These are phyloP conservation scores for Thermoascus crustaceus DNA, from an alignment of 2,329 filamentous ascomycete genomes.

Conservation along the genomic window DNA sequence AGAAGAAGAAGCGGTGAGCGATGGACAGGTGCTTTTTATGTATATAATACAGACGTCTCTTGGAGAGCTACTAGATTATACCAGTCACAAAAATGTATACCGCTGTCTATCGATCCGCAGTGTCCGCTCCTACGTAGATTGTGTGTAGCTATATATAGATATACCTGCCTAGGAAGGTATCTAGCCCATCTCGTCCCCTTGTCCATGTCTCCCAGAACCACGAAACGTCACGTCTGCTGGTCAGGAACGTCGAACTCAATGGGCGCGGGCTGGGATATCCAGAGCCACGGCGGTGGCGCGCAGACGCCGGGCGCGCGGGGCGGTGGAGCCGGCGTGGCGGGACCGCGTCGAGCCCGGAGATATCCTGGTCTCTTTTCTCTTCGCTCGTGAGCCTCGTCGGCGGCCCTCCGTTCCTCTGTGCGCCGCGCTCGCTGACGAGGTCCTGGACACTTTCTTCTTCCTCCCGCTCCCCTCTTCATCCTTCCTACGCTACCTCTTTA, in stretches of 20 bases:
- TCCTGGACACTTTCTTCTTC: too few species aligned
- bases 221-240: too few species aligned
- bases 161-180: too few species aligned
- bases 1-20: slow-evolving; percentile 49
- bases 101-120: too few species aligned
- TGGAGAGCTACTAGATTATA: not conserved
- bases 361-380: too few species aligned
- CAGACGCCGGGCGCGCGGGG: not conserved
- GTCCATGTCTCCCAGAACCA: slow-evolving; percentile 18
- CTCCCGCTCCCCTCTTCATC: slow-evolving; percentile 5
- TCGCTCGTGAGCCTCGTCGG: too few species aligned
- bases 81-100: slow-evolving; percentile 17
- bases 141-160: too few species aligned
- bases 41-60: slow-evolving; percentile 2
- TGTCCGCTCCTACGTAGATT: too few species aligned
- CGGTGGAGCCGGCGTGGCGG: slow-evolving; percentile 1
- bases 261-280: slow-evolving; percentile 1
- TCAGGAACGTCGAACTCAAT: not conserved
- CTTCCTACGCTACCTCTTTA: too few species aligned
- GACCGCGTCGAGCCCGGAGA: slow-evolving; percentile 1
- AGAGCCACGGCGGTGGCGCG: slow-evolving; percentile 2
- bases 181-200: too few species aligned
- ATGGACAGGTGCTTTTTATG: not conserved
- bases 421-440: too few species aligned
- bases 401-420: too few species aligned